phyloP scores from a whole-genome alignment of 129 eudicot genomes.

The Oenanthe sinensis region DNA sequence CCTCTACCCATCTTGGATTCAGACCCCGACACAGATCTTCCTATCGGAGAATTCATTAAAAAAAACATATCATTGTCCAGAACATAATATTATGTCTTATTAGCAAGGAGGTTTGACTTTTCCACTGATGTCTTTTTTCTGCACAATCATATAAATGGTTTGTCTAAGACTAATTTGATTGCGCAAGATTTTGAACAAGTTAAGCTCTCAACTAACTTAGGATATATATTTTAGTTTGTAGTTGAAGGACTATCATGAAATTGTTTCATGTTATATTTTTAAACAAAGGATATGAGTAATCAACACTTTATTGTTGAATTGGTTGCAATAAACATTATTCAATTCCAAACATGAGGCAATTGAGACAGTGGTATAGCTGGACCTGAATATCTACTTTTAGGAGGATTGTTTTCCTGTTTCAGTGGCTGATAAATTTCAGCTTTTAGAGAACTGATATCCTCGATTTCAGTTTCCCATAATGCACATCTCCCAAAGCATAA shows the following conservation, averaged over 20 bases:
- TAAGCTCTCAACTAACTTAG: not conserved
- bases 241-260: not conserved
- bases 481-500: too few relatives aligned
- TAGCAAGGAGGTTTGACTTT: not conserved
- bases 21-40: constrained; percentile 33
- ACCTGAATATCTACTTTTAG: not conserved
- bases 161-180: not conserved
- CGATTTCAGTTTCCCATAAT: not conserved
- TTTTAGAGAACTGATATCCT: not conserved
- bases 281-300: not conserved
- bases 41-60: constrained; percentile 21
- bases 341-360: not conserved
- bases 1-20: constrained; percentile 55
- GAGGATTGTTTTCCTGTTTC: not conserved
- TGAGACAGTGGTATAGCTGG: not conserved
- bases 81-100: not conserved
- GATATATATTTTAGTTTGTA: not conserved
- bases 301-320: not conserved
- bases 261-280: not conserved
- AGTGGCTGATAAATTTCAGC: not conserved
- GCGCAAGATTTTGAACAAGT: not conserved
- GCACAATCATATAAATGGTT: not conserved
- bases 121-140: not conserved
- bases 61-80: not conserved
- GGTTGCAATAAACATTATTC: not conserved